These are phyloP conservation scores for Plasmodium berghei DNA, from an alignment of 169 alveolate genomes.

Conservation along the genomic window DNA sequence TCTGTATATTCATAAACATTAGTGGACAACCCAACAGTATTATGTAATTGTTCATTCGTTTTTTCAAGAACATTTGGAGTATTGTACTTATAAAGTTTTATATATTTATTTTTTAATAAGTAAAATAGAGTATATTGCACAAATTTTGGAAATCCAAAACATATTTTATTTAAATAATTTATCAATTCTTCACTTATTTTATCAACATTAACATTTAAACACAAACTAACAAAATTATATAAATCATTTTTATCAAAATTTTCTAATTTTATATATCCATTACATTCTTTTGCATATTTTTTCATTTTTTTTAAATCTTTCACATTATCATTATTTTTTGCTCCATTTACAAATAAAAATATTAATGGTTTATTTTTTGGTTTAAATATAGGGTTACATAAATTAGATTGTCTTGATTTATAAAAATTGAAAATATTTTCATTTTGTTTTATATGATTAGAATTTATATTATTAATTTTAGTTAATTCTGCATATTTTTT, in stretches of 20 bases:
- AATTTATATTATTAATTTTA: too few relatives aligned
- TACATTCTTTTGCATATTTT: constrained; percentile 79
- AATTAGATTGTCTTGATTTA: constrained; percentile 48
- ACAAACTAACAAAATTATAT: constrained; percentile 76
- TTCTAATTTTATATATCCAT: constrained; percentile 78
- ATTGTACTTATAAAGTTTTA: constrained; percentile 7
- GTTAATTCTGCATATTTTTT: background rate
- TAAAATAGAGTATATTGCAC: constrained; percentile 77
- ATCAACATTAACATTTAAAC: constrained; percentile 45
- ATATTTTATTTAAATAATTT: constrained; percentile 77
- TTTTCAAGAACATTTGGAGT: too few relatives aligned
- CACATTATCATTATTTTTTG: constrained; percentile 25
- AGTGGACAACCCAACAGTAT: background rate
- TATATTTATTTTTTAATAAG: constrained; percentile 69
- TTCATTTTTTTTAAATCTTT: constrained; percentile 63
- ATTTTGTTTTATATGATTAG: background rate
- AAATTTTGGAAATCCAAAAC: constrained; percentile 81
- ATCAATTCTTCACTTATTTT: constrained; percentile 72
- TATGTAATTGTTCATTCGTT: background rate
- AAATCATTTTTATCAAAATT: constrained; percentile 52
- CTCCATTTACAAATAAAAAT: constrained; percentile 49
- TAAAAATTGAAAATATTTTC: background rate
- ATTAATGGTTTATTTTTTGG: constrained; percentile 72
- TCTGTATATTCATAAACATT: background rate
- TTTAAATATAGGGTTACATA: constrained; percentile 74